Evolutionary conservation across 495 filamentous ascomycete genomes (phyloP).

Genomic region (Neurospora sp.): DNA sequence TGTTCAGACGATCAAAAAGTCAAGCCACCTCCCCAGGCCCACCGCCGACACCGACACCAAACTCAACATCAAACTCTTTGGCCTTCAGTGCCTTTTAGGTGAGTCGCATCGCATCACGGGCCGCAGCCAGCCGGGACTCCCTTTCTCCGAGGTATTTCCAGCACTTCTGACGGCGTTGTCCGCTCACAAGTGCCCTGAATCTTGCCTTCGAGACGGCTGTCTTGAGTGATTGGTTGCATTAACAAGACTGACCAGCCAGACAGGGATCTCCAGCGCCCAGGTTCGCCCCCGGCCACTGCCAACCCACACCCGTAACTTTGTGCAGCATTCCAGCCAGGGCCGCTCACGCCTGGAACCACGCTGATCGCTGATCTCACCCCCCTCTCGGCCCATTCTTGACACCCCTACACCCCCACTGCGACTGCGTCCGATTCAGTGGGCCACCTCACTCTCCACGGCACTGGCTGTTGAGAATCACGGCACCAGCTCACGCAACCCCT

Average conservation of each 20-base stretch:
- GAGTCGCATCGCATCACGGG: not conserved
- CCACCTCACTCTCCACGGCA: constrained; percentile 6
- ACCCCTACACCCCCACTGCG: constrained; percentile 8
- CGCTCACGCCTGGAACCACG: constrained; percentile 16
- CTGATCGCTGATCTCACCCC: constrained; percentile 21
- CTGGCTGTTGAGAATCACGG: not conserved
- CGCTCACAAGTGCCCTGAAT: constrained; percentile 4
- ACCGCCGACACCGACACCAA: not conserved
- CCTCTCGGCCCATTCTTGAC: not conserved
- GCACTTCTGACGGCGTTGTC: constrained; percentile 14
- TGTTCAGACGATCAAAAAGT: not conserved
- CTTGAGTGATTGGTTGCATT: constrained; percentile 9
- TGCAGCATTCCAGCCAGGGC: constrained; percentile 15
- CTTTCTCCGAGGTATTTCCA: constrained; percentile 13
- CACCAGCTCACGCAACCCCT: not conserved
- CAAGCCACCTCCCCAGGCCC: not conserved
- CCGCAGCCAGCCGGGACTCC: not conserved
- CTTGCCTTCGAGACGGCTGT: constrained; percentile 5
- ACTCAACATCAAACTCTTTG: not conserved
- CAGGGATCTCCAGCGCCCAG: not conserved
- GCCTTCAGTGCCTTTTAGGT: not conserved
- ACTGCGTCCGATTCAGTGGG: constrained; percentile 21
- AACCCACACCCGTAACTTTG: constrained; percentile 1
- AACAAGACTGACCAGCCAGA: not conserved
- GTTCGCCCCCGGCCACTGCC: constrained; percentile 6